Evolutionary conservation across 768 basidiomycete species (phyloP), one percentile per base, ranked within the genome.

Genomic region (Mycena filopes): DNA sequence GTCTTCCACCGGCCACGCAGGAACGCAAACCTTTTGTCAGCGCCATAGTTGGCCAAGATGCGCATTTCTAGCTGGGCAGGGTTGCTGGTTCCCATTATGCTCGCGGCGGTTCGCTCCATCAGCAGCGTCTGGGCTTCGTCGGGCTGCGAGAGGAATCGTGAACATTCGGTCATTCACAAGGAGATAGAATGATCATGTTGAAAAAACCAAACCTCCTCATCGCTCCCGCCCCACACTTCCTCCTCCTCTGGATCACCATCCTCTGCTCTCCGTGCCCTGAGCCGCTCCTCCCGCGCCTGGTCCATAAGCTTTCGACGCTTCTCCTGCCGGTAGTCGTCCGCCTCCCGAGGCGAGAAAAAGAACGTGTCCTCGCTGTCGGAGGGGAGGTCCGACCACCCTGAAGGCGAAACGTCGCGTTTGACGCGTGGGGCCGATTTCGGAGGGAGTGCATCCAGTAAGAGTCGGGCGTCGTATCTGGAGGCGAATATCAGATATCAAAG

Each of bases 291-390:
- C 55, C 91, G 77, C 10, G 82, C 78, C 21, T 79, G 80, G 20
- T 92, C 88, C 42, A 94, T 78, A 36, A 88, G 68, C 16, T 83
- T 81, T 26, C 90, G 81, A 42, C 90, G 87, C 75, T 95, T 94
- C 41, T 89, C 86, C 25, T 87, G 83, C 40, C 81, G 82, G 65
- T 88, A 89, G 63, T 90, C 90, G 16, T 88, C 87, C 3, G 82
- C 77, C 68, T 95, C 94, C 8, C 83, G 81, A 0, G 84, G 84
- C 0, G 87, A 82, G 65, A 96, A 84, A 78, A 92, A 93, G 77
- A 95, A 96, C 0, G 86, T 90, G 69, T 96, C 94, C 78, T 96
- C 95, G 6, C 87, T 74, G 71, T 96, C 94, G 0, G 94, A 95
- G 6, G 94, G 90, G 3, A 96, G 83, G 74, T 94, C 91, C 0